Evolutionary conservation across 768 basidiomycete genomes (phyloP).

Genomic region (Dioszegia aurantiaca): DNA sequence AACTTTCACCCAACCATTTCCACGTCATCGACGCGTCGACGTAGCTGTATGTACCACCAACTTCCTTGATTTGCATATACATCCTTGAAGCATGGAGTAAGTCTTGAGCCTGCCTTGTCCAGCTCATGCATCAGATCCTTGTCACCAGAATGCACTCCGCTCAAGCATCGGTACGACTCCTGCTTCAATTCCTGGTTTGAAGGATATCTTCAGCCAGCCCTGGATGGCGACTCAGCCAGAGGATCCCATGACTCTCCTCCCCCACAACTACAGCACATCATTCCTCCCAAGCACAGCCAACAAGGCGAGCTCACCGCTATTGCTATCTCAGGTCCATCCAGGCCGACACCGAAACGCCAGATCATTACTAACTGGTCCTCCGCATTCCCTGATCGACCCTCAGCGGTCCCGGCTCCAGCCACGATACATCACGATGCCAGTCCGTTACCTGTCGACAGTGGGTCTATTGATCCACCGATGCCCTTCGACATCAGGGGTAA

Average conservation of each 20-base stretch:
- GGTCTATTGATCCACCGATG: background rate
- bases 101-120: background rate
- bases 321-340: conserved; percentile 9
- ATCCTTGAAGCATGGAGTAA: background rate
- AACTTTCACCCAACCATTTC: no score
- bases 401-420: background rate
- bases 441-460: no score
- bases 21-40: no score
- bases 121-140: conserved; percentile 58
- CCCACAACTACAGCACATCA: no score
- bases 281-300: no score
- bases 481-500: conserved; percentile 56
- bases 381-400: conserved; percentile 6
- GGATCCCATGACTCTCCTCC: conserved; percentile 28
- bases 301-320: no score
- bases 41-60: no score
- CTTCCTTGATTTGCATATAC: background rate
- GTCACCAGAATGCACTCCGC: conserved; percentile 76
- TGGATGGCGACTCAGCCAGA: conserved; percentile 54
- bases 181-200: conserved; percentile 99
- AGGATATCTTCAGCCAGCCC: conserved; percentile 78
- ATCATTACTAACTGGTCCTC: conserved; percentile 18
- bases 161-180: conserved; percentile 83
- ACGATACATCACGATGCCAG: background rate
- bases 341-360: background rate